Evolutionary conservation across 2,329 filamentous ascomycete genomes (phyloP).

Genomic region (Microdochium nivale): DNA sequence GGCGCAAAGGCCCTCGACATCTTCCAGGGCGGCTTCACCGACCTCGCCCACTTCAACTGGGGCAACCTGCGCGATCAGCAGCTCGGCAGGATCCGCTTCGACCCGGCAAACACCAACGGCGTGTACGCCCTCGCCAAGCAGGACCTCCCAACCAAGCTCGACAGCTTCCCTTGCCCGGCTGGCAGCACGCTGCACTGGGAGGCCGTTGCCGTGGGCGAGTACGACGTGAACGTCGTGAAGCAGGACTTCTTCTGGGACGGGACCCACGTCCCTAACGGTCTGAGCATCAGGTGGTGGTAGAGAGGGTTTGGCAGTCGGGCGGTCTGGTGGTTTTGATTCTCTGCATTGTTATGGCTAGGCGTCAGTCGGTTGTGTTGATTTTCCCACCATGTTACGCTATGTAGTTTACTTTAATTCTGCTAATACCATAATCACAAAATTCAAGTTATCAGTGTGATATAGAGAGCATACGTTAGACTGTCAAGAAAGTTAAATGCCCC

Average conservation of each 20-base stretch:
- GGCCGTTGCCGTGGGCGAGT: slow-evolving; percentile 12
- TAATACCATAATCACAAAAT: no score
- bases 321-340: no score
- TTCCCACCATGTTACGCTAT: no score
- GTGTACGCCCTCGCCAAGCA: slow-evolving; percentile 12
- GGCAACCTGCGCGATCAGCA: slow-evolving; percentile 15
- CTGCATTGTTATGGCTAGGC: neutral
- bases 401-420: no score
- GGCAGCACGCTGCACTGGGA: slow-evolving; percentile 14
- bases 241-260: slow-evolving; percentile 13
- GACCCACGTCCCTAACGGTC: slow-evolving; percentile 11
- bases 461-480: no score
- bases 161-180: slow-evolving; percentile 15
- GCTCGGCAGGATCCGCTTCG: slow-evolving; percentile 13
- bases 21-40: slow-evolving; percentile 14
- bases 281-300: slow-evolving; percentile 13
- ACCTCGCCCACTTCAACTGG: slow-evolving; percentile 8
- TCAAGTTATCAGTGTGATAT: neutral
- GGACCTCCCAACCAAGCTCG: slow-evolving; percentile 9
- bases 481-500: no score
- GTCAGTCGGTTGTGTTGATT: neutral
- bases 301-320: no score
- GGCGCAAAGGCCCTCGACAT: slow-evolving; percentile 13
- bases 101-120: slow-evolving; percentile 5
- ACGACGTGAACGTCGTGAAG: slow-evolving; percentile 10